Base-by-base conservation (phyloP, 768 basidiomycete genomes). In the Coprinopsis strossmayeri region DNA sequence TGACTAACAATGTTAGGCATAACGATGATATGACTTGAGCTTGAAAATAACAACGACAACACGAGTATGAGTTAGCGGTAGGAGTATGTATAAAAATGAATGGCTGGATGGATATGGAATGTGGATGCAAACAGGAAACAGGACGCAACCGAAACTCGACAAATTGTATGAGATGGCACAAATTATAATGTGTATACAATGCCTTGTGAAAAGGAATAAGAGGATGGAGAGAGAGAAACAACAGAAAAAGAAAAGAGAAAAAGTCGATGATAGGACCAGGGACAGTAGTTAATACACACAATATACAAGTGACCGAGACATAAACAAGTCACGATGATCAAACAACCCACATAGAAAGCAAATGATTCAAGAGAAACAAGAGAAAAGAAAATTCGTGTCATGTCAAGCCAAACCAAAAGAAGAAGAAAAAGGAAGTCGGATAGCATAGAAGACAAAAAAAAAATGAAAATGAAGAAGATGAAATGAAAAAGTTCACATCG, bases 401-500 rank as follows among this genome's bases (percentile, higher is more conserved):
- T 11, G 3, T n/a, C 18, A 20, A 5, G 24, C 13, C 35, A 39
- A 46, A 35, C 43, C 42, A 39, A 45, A 12, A 21, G 5, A 45
- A 47, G 11, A 51, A n/a, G n/a, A n/a, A n/a, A n/a, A 20, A 46
- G 47, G 48, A 49, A 38, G 48, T 35, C n/a, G 37, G 48, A 48
- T 51, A 43, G 40, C 45, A 55, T n/a, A n/a, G n/a, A 45, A 46
- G 28, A 34, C 42, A 43, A 23, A 45, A 34, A 18, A 48, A 18
- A 34, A 24, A 34, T 20, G 17, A 48, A 34, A 25, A 35, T 27
- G 37, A 18, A 40, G 13, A 27, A 7, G 17, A 38, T 11, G 21
- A 28, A 12, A 52, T 48, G 39, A 41, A 55, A 18, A 34, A 41
- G 51, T 38, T 38, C 17, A 27, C 48, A 34, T 35, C 28, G 25